Evolutionary conservation across 2,329 filamentous ascomycete genomes (phyloP).

Genomic region (Ophiostoma pallidulum): DNA sequence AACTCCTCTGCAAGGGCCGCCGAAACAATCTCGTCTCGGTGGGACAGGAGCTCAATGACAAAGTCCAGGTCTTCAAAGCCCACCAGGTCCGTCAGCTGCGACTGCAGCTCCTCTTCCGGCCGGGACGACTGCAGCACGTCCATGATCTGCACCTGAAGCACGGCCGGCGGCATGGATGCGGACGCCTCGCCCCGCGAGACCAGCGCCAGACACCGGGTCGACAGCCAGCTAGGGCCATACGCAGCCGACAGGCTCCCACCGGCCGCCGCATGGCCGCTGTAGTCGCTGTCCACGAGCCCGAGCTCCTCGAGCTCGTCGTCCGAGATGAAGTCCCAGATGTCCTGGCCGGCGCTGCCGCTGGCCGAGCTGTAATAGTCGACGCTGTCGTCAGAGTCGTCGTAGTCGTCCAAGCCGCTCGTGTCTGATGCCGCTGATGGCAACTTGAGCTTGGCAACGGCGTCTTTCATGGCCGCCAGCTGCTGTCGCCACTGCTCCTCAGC

Average conservation of each 20-base stretch:
- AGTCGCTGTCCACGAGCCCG: conserved; percentile 34
- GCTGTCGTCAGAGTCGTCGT: conserved; percentile 48
- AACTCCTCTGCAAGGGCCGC: conserved; percentile 19
- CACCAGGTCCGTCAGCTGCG: conserved; percentile 76
- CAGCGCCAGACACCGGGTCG: conserved; percentile 56
- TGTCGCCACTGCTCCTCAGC: conserved; percentile 59
- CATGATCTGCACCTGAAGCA: conserved; percentile 69
- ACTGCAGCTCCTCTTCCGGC: conserved; percentile 81
- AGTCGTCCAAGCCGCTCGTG: conserved; percentile 24
- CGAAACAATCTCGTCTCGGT: conserved; percentile 58
- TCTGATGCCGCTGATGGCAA: conserved; percentile 29
- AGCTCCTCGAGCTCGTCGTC: conserved; percentile 59
- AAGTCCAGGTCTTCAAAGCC: conserved; percentile 92
- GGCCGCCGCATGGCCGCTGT: conserved; percentile 12
- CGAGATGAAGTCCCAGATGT: conserved; percentile 89
- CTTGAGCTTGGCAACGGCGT: conserved; percentile 66
- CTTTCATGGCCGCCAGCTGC: conserved; percentile 77
- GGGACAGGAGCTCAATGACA: conserved; percentile 78
- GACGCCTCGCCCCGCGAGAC: conserved; percentile 54
- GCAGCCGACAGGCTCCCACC: conserved; percentile 25
- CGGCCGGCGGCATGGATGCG: conserved; percentile 39
- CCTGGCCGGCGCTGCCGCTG: conserved; percentile 51
- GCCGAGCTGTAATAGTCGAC: conserved; percentile 50
- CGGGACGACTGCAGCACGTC: conserved; percentile 60
- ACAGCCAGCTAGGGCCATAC: conserved; percentile 62